Conservation (phyloP, 495 filamentous ascomycete genomes). For the Lophium mytilinum region DNA sequence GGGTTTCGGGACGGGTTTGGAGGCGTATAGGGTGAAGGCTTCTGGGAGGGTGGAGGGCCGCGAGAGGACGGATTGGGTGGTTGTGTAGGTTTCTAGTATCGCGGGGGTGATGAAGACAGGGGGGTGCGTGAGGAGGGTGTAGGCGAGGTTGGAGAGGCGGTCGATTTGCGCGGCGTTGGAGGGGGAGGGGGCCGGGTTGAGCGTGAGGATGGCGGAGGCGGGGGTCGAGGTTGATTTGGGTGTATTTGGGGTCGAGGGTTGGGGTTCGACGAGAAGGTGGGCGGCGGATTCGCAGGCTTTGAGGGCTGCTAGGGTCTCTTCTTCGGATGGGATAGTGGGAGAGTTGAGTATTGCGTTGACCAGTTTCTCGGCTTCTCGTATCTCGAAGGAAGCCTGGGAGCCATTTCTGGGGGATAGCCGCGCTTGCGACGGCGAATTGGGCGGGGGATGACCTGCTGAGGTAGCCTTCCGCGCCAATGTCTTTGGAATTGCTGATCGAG, state of each 20-base stretch:
- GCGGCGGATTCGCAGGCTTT: slow-evolving; percentile 11
- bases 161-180: slow-evolving; percentile 31
- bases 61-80: slow-evolving; percentile 60
- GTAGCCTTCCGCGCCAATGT: not conserved
- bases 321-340: slow-evolving; percentile 14
- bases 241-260: not conserved
- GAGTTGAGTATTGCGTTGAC: slow-evolving; percentile 14
- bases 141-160: slow-evolving; percentile 46
- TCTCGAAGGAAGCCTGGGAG: not conserved
- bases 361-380: slow-evolving; percentile 9
- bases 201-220: slow-evolving; percentile 30
- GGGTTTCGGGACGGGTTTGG: slow-evolving; percentile 66
- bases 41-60: slow-evolving; percentile 66
- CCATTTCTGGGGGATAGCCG: not conserved
- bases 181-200: slow-evolving; percentile 20
- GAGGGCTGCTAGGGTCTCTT: slow-evolving; percentile 8
- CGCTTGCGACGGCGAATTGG: not conserved
- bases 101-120: slow-evolving; percentile 72
- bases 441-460: not conserved
- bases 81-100: slow-evolving; percentile 61
- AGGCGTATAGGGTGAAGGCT: slow-evolving; percentile 73
- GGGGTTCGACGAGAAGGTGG: not conserved
- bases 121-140: slow-evolving; percentile 61
- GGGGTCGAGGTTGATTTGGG: slow-evolving; percentile 17
- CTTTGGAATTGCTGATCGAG: not conserved